Conservation (phyloP, 2,329 filamentous ascomycete species). For the Hypoxylon rubiginosum region DNA sequence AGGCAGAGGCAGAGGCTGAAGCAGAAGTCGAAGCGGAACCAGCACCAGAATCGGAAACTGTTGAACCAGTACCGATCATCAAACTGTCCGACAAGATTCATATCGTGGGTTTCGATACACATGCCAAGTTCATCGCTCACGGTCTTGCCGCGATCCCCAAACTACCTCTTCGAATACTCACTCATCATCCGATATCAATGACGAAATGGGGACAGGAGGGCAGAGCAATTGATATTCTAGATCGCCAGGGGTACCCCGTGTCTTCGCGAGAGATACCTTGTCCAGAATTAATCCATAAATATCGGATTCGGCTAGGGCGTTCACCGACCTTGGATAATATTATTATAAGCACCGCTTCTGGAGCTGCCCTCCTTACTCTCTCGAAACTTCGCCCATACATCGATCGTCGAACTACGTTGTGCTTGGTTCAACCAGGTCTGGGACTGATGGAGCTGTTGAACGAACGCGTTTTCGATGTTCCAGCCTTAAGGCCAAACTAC, state of each 20-base stretch:
- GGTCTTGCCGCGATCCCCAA: constrained; percentile 69
- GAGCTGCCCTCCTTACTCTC: constrained; percentile 39
- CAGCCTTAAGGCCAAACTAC: constrained; percentile 77
- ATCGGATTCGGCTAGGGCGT: neutral
- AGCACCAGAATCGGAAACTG: neutral
- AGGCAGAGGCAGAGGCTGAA: neutral
- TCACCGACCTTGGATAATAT: constrained; percentile 44
- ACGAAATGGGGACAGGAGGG: constrained; percentile 62
- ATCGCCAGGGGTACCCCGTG: constrained; percentile 55
- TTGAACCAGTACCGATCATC: constrained; percentile 33
- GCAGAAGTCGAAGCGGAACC: too few relatives aligned
- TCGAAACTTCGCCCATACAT: constrained; percentile 45
- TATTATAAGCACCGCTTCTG: constrained; percentile 42
- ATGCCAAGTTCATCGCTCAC: constrained; percentile 76
- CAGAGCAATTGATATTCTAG: constrained; percentile 60
- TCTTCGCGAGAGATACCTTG: constrained; percentile 43
- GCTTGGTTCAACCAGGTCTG: constrained; percentile 85
- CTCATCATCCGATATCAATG: constrained; percentile 63
- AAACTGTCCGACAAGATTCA: constrained; percentile 61
- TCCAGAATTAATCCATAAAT: constrained; percentile 41
- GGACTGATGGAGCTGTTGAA: constrained; percentile 86
- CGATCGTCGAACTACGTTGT: constrained; percentile 76
- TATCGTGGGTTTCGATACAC: constrained; percentile 74
- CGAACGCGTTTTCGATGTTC: constrained; percentile 75
- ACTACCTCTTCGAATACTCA: constrained; percentile 74